Percentiles rank a stretch among this genome's conserved stretches.
phyloP scores from a whole-genome alignment of 75 land plant genomes.

The Sequoiadendron giganteum region DNA sequence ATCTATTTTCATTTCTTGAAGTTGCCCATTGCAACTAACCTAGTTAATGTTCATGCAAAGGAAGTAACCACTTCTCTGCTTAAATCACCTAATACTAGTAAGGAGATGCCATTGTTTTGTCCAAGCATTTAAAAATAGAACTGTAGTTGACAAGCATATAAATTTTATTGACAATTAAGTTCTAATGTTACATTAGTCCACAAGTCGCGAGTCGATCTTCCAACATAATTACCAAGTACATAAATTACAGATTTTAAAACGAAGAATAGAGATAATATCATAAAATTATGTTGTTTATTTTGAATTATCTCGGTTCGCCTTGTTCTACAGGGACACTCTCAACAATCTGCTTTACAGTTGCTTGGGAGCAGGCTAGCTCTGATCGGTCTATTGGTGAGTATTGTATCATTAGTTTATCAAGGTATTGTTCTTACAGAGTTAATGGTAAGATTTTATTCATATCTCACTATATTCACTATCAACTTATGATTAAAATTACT shows the following conservation, averaged over 20 bases:
- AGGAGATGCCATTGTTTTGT: not conserved
- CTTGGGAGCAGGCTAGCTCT: constrained; percentile 6
- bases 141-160: not conserved
- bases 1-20: not conserved
- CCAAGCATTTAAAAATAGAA: not conserved
- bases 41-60: not conserved
- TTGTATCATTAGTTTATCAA: not conserved
- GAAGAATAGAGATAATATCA: not conserved
- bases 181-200: not conserved
- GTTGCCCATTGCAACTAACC: not conserved
- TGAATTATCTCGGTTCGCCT: not conserved
- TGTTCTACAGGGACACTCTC: not conserved
- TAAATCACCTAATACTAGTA: not conserved
- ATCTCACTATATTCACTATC: not conserved
- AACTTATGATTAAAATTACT: not conserved
- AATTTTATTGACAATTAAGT: not conserved
- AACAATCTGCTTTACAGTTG: not conserved
- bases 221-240: not conserved
- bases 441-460: not conserved
- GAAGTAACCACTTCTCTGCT: not conserved
- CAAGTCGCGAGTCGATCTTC: not conserved
- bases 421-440: not conserved
- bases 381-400: constrained; percentile 11
- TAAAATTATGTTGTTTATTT: not conserved
- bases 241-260: not conserved